phyloP scores from a whole-genome alignment of 2,329 filamentous ascomycete genomes.

The Penicillium verrucosum region DNA sequence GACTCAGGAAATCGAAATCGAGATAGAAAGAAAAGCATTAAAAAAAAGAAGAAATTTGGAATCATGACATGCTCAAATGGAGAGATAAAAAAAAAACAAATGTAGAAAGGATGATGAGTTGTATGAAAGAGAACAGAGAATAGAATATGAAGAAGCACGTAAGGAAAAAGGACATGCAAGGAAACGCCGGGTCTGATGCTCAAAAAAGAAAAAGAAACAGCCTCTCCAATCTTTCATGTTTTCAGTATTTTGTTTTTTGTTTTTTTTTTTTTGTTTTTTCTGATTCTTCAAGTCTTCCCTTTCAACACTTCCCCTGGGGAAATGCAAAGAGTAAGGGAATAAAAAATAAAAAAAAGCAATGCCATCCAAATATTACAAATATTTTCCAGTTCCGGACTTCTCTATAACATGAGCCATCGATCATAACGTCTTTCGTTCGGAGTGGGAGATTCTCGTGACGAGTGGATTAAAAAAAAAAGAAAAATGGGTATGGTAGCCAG shows the following conservation, averaged over 20 bases:
- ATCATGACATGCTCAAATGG: slow-evolving; percentile 10
- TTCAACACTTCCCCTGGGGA: not conserved
- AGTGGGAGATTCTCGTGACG: slow-evolving; percentile 26
- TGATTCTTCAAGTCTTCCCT: slow-evolving; percentile 4
- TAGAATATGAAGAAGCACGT: not conserved
- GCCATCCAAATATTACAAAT: slow-evolving; percentile 27
- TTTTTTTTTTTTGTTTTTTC: not conserved
- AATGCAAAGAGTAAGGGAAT: not conserved
- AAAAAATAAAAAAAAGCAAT: slow-evolving; percentile 17
- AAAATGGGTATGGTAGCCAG: slow-evolving; percentile 11
- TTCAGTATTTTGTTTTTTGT: slow-evolving; percentile 11
- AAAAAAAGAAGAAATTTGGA: not conserved
- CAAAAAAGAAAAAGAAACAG: slow-evolving; percentile 10
- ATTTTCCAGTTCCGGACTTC: slow-evolving; percentile 29
- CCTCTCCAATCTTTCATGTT: slow-evolving; percentile 18
- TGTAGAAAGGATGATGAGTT: slow-evolving; percentile 4
- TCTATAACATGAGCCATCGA: slow-evolving; percentile 44
- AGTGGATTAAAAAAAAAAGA: slow-evolving; percentile 24
- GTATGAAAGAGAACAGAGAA: not conserved
- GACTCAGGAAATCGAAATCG: not conserved
- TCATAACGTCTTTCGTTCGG: slow-evolving; percentile 41
- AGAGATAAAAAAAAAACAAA: slow-evolving; percentile 7
- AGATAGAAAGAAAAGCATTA: not conserved
- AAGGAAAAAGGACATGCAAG: slow-evolving; percentile 13
- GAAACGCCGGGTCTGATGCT: slow-evolving; percentile 27